A percentile compares a stretch with the other conserved stretches of the same genome.
Evolutionary conservation across 345 rosid species (phyloP).

Genomic region (Murraya koenigii): DNA sequence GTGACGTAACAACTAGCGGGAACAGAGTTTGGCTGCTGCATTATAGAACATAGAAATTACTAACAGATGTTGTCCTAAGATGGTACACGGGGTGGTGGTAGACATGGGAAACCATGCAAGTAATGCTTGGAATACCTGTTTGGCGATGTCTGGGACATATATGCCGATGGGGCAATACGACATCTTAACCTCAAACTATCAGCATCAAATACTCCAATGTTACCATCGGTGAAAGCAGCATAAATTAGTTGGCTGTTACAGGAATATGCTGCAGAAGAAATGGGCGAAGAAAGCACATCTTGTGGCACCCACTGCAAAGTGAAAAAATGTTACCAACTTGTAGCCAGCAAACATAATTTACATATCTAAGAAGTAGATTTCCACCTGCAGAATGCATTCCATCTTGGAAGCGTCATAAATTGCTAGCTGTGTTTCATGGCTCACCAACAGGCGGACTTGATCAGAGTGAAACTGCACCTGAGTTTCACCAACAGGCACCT

Average conservation of each 20-base stretch:
- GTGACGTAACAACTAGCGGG: slow-evolving; percentile 62
- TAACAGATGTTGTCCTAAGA: background rate
- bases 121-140: slow-evolving; percentile 23
- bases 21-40: slow-evolving; percentile 33
- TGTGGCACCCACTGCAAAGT: slow-evolving; percentile 59
- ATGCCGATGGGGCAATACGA: slow-evolving; percentile 45
- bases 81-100: background rate
- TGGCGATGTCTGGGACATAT: slow-evolving; percentile 24
- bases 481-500: slow-evolving; percentile 53
- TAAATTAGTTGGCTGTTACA: slow-evolving; percentile 62
- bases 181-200: slow-evolving; percentile 41
- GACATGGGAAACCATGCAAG: background rate
- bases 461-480: slow-evolving; percentile 72
- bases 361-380: background rate
- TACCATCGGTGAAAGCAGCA: slow-evolving; percentile 53
- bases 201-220: slow-evolving; percentile 48
- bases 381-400: slow-evolving; percentile 64
- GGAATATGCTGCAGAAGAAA: slow-evolving; percentile 56
- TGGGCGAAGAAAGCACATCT: slow-evolving; percentile 44
- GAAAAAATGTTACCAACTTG: slow-evolving; percentile 6
- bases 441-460: slow-evolving; percentile 59
- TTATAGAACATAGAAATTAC: background rate
- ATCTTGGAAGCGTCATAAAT: slow-evolving; percentile 70
- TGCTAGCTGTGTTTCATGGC: slow-evolving; percentile 76
- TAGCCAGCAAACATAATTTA: background rate